Base-by-base conservation (phyloP, 1,284 basidiomycete genomes). In the Abortiporus biennis region DNA sequence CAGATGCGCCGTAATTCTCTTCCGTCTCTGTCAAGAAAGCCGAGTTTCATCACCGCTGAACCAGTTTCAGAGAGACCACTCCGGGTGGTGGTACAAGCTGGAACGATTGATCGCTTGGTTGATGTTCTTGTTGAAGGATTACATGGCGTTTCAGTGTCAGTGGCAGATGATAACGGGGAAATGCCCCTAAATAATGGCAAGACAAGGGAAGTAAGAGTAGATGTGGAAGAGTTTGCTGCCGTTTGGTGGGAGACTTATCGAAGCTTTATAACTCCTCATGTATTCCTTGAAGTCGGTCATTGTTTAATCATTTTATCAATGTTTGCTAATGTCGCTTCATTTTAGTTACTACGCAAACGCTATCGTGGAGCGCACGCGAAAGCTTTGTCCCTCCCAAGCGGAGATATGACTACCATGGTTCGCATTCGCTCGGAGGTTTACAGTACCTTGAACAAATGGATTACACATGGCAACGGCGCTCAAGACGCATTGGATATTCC, bases 91-190 rank as follows among this genome's bases (percentile, higher is more conserved):
- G 81, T 91, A 8, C 77, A 84, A 51, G 83, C 82, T 4, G 87
- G 86, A 3, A 85, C 86, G 0, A 63, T 90, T 5, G 81, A 85
- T 45, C 70, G 74, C 16, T 66, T 91, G 3, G 81, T 90, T 6
- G 76, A 82, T 36, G 71, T 88, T 9, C 69, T 91, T 12, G 76
- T 86, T 0, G 79, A 83, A 54, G 87, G 87, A 2, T 64, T 91
- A n/a, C 77, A 79, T 38, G 81, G 80, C 25, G 76, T 89, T 1
- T 80, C 80, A 0, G 83, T 87, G 1, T 80, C 82, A 0, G 80
- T 87, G 2, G 76, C 85, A 1, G 87, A 91, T 49, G 87, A 90
- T 56, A 88, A 86, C 51, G 87, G 87, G 0, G 85, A 89, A 56
- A 85, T 84, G 64, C 77, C 84, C 0, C 58, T 90, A 33, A 66